Evolutionary conservation across 192 early-diverging fungal genomes (phyloP).

Genomic region (Anaeromyces robustus): DNA sequence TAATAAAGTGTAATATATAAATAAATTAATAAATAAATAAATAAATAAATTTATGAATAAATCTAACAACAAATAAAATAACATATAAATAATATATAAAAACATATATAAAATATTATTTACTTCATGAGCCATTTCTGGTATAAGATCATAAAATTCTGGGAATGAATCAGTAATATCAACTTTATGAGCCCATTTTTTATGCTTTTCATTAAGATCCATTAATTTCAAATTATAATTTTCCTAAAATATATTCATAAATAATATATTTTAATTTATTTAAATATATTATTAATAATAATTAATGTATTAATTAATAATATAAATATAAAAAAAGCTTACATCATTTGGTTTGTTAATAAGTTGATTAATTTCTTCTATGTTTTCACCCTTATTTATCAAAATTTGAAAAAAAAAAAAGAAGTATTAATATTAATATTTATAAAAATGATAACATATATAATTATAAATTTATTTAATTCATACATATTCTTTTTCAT

Average conservation of each 20-base stretch:
- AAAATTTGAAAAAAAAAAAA: too few relatives aligned
- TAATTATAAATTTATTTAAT: neutral
- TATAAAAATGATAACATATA: too few relatives aligned
- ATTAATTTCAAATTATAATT: neutral
- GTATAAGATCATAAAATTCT: conserved; percentile 81
- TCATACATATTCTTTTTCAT: conserved; percentile 12
- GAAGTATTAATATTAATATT: neutral
- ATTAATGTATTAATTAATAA: conserved; percentile 11
- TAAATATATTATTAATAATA: neutral
- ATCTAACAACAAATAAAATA: too few relatives aligned
- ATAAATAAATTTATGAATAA: too few relatives aligned
- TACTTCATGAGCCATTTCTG: conserved; percentile 67
- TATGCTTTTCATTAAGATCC: neutral
- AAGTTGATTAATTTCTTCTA: conserved; percentile 8
- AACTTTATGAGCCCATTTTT: conserved; percentile 83
- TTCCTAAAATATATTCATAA: neutral
- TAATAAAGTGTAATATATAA: too few relatives aligned
- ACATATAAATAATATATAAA: neutral
- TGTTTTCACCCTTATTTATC: neutral
- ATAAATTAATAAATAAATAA: too few relatives aligned
- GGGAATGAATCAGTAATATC: conserved; percentile 72
- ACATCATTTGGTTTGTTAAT: conserved; percentile 2
- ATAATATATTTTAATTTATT: neutral
- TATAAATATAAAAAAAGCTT: neutral
- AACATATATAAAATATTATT: neutral